Evolutionary conservation across 306 rosid species (phyloP), one percentile per base, ranked within the genome.

Genomic region (Cicer bijugum): DNA sequence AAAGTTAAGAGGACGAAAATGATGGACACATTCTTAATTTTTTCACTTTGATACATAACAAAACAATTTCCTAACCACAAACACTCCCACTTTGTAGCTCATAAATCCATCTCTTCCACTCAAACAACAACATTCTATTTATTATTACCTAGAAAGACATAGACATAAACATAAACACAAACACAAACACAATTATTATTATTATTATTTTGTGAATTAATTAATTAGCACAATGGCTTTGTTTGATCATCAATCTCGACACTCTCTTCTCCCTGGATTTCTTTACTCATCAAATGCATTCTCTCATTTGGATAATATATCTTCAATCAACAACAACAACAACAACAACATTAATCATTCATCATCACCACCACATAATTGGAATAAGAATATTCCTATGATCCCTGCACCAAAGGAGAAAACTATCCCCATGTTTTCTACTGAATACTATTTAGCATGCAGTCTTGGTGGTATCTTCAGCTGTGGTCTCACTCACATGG

Each of bases 401-500:
- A 78, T 92, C 47, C 84, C 83, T 9, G 60, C 94, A 48, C 94
- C 97, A 1, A 80, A 17, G 0, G 92, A 90, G 76, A 70, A 69
- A 23, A 23, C 33, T 12, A 45, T 90, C 33, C 69, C 43, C 68
- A 73, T 90, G 96, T 84, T 72, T 83, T 88, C 96, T 53, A 88
- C 89, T 28, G 81, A 80, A 12, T 92, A 72, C 80, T 92, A 88
- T 38, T 89, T 81, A 0, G 87, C 88, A 0, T 85, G 92, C 51
- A 83, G 88, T 8, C 56, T 45, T 1, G 93, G 88, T 12, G 97
- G 96, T 14, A 38, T 71, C 58, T 74, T 92, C 76, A 64, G 85
- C 69, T 81, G 87, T 42, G 96, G 96, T 38, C 86, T 60, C 33
- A 90, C 91, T 11, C 97, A 92, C 84, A 84, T 66, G 87, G 72